Evolutionary conservation across 768 basidiomycete genomes (phyloP), one percentile per base, ranked within the genome.

Genomic region (Termitomyces sp.): DNA sequence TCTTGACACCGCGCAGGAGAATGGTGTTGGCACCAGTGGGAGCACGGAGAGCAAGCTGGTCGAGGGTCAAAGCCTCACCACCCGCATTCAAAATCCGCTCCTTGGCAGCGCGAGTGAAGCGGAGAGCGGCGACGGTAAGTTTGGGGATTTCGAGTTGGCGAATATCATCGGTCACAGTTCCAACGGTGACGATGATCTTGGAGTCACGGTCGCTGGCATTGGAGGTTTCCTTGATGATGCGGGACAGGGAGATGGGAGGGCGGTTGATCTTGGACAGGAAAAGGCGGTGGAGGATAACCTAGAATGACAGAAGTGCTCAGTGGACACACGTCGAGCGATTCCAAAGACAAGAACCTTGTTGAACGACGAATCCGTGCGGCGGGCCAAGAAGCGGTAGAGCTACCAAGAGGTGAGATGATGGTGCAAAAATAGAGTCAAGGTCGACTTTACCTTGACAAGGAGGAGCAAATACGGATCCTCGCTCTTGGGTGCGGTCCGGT

Each of bases 381-480:
- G 89, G 64, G 97, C 95, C 64, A 99, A 80, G 86, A 99, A 99
- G 69, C 97, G 93, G 82, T 99, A 99, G 65, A 98, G 87, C 96
- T 99, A 68, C 7, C 20, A 50, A 57, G 40, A 12, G 3, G 43
- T 63, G 28, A 60, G 33, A n/a, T 69, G 40, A 65, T 55, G 6
- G 46, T 57, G 59, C 23, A 14, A 33, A 40, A 51, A 20, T 18
- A 50, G n/a, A 6, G 18, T 13, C 41, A 30, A 14, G 28, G 13
- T 5, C 55, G 47, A 44, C 69, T 77, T 61, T 71, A 95, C 95
- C 87, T 98, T 98, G 78, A 98, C 97, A 63, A 99, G 88, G 70
- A 98, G 85, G 69, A 97, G 87, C 69, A 99, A 86, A 81, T 99
- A 98, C 18, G 96, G 96, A 78, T 99, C 97, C 90, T 98, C 93